These are phyloP conservation scores for Salmacisia buchloeana DNA, from an alignment of 1,284 basidiomycete species.

Conservation along the genomic window DNA sequence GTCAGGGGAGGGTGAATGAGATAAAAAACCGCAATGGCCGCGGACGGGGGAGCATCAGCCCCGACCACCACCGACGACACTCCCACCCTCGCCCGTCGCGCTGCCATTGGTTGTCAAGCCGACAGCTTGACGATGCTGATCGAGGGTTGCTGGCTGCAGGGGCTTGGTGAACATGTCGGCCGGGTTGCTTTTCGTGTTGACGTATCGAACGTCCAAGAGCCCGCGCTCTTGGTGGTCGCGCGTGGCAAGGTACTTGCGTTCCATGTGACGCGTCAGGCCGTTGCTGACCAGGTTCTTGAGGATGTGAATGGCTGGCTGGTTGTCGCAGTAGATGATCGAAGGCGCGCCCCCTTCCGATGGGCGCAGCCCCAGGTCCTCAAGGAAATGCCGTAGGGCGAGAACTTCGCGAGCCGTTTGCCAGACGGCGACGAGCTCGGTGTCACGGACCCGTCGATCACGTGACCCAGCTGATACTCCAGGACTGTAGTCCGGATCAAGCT, in stretches of 20 bases:
- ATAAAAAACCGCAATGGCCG: too few species aligned
- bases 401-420: background rate
- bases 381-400: background rate
- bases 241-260: background rate
- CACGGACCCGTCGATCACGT: too few species aligned
- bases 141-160: too few species aligned
- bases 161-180: constrained; percentile 2
- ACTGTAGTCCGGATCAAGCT: too few species aligned
- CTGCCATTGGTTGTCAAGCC: too few species aligned
- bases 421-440: background rate
- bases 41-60: too few species aligned
- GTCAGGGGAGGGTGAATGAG: too few species aligned
- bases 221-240: background rate
- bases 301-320: background rate
- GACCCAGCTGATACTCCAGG: too few species aligned
- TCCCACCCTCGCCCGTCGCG: too few species aligned
- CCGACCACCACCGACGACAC: too few species aligned
- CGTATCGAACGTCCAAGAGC: background rate
- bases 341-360: background rate
- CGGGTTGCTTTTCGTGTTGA: background rate
- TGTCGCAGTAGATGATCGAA: constrained; percentile 2
- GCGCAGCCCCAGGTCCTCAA: background rate
- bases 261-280: background rate
- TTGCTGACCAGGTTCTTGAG: background rate
- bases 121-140: too few species aligned